Evolutionary conservation across 1,139 yeast genomes (phyloP), one percentile per base, ranked within the genome.

Genomic region (Insectozyma bohioensis): DNA sequence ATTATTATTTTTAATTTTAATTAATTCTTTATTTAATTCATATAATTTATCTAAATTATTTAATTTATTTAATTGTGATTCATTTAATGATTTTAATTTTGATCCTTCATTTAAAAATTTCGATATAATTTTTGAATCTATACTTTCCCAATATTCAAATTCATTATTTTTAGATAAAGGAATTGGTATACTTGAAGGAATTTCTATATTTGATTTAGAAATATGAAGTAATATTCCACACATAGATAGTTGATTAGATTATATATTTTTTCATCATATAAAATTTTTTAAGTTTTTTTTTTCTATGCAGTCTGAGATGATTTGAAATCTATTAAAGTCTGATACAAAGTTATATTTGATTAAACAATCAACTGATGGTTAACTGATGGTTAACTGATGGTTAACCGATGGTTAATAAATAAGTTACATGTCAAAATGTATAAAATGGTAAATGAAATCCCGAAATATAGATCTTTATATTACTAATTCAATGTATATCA

Each of bases 1-100:
- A 3, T 61, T 53, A 30, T 54, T 56, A 34, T 64, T 65, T 22
- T 56, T 61, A 7, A 61, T 39, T 30, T 47, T 54, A 5, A 46
- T 33, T 15, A 63, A 36, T 15, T 51, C 43, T 10, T 34, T 32
- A 36, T 54, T 51, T 18, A 65, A 46, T 5, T 39, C 42, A 30
- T 61, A 49, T 12, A 62, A 40, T 19, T 32, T 30, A 4, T 53
- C 57, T 26, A 61, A 42, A 25, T 54, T 52, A 2, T 52, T 46
- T 20, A 65, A 39, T 41, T 63, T 65, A 22, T 47, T 45, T 15
- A 41, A 17, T 35, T 61, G 67, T 3, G 47, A 27, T 12, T 34
- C 29, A 2, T 57, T 41, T 13, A 62, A 40, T 19, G 44, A 40
- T 12, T 43, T 36, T 14, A 39, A 31, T 8, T 32, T 23, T 17